phyloP scores from a whole-genome alignment of 305 asterid genomes.

The Solanum aculeatissimum region DNA sequence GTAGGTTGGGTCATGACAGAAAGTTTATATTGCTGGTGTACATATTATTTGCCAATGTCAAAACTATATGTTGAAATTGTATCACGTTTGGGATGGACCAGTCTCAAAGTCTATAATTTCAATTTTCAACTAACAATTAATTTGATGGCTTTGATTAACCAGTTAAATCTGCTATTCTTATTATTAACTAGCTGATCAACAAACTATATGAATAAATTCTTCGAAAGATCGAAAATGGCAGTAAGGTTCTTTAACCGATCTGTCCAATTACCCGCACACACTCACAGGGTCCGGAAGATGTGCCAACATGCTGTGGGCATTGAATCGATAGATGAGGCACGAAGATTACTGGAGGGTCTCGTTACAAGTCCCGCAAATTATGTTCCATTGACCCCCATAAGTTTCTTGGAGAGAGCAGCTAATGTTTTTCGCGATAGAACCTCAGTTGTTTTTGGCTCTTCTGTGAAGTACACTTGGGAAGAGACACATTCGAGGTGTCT shows the following conservation, averaged over 20 bases:
- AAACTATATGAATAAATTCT: not conserved
- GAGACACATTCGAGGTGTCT: not conserved
- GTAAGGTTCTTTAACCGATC: not conserved
- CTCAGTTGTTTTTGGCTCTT: not conserved
- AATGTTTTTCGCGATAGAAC: not conserved
- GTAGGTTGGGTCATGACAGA: too few relatives aligned
- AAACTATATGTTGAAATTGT: too few relatives aligned
- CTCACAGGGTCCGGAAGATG: not conserved
- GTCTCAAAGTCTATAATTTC: too few relatives aligned
- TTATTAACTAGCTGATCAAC: too few relatives aligned
- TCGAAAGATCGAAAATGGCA: not conserved
- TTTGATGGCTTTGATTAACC: too few relatives aligned
- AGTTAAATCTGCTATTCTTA: too few relatives aligned
- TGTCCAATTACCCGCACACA: not conserved
- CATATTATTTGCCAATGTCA: too few relatives aligned
- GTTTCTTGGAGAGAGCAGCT: constrained; percentile 8
- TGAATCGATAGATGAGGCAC: not conserved
- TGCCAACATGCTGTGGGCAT: not conserved
- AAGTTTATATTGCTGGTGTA: too few relatives aligned
- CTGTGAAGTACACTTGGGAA: not conserved
- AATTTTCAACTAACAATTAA: too few relatives aligned
- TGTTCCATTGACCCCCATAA: constrained; percentile 1
- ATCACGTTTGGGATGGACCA: too few relatives aligned
- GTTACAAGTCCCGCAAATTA: not conserved
- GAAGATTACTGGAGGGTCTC: not conserved